Evolutionary conservation across 2,329 filamentous ascomycete genomes (phyloP), one percentile per base, ranked within the genome.

Genomic region (Diaporthe capsici): DNA sequence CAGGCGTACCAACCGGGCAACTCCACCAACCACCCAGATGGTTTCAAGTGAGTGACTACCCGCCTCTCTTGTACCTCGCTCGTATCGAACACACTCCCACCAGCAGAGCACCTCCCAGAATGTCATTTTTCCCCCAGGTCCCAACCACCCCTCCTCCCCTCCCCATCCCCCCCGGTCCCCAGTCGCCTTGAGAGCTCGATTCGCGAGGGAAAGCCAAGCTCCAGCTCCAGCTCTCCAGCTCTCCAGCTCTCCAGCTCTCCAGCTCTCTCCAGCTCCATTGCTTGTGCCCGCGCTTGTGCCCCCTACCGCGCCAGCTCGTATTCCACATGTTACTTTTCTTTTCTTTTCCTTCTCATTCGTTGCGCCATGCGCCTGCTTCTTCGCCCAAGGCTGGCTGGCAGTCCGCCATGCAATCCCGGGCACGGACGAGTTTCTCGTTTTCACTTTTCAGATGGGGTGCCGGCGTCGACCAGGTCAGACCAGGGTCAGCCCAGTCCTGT

Each of bases 1-100:
- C 51, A 60, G 47, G 60, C 58, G 68, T 75, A 71, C 68, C 86
- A 90, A 81, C 82, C 87, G 86, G 82, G 82, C 81, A 88, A 87
- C 84, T 85, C 85, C 83, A 85, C 87, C 80, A 88, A 89, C 81
- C 88, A 88, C 81, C 85, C 87, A 51, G 88, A 87, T 84, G 88
- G 90, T 79, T 88, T 90, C 83, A 88, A 90, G 89, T 91, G 86
- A 90, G 89, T 90, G 86, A 82, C 82, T 83, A 82, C 76, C 82
- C 78, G 77, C 78, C 77, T 78, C 77, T 75, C 77, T 78, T 82
- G 79, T 83, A 81, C 79, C 79, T 78, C 60, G 76, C 77, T 75
- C 79, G 79, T 79, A 79, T 81, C 76, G 79, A 77, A 39, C 68
- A 47, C 51, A 20, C 44, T 4, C 39, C 49, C 2, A 8, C 42